Base-by-base conservation (phyloP, 768 basidiomycete genomes). In the Hemileccinum rubropunctum region DNA sequence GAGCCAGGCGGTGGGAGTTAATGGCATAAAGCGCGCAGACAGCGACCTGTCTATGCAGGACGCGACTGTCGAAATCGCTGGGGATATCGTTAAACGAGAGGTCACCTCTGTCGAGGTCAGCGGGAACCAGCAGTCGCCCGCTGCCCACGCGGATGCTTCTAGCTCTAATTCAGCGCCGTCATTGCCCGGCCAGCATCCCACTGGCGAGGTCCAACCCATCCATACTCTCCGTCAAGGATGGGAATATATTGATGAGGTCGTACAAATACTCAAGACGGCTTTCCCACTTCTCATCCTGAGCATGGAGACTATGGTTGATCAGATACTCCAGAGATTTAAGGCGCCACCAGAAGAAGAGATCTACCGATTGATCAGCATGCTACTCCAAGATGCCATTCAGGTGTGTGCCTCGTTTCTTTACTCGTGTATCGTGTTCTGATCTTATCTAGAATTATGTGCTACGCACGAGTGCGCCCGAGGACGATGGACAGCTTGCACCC, bases 221-320 rank as follows among this genome's bases (percentile, higher is more conserved):
- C 67, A 59, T 51, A 68, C 65, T 43, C 72, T 78, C 42, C 81
- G 85, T 28, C 88, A 89, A 58, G 82, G 91, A 23, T 91, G 83
- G 80, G 95, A 98, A 47, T 79, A 88, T 59, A 84, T 97, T 7
- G 97, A 99, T 18, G 97, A 98, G 63, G 83, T 98, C 50, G 82
- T 94, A 36, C 88, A 94, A 63, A 84, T 91, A 33, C 76, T 98
- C 60, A 98, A 99, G 73, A 97, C 95, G 0, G 86, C 91, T 0
- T 97, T 95, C 76, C 97, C 97, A 0, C 78, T 99, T 7, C 79
- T 99, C 32, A 91, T 95, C 27, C 75, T 98, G 18, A 97, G 93
- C 49, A 77, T 99, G 77, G 97, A 99, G 72, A 95, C 92, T 14
- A 88, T 98, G 79, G 88, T 95, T 4, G 97, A 99, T 57, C 94